Percentiles rank a stretch among this genome's conserved stretches.
phyloP scores from a whole-genome alignment of 129 eudicot species.

The Arctium minus region DNA sequence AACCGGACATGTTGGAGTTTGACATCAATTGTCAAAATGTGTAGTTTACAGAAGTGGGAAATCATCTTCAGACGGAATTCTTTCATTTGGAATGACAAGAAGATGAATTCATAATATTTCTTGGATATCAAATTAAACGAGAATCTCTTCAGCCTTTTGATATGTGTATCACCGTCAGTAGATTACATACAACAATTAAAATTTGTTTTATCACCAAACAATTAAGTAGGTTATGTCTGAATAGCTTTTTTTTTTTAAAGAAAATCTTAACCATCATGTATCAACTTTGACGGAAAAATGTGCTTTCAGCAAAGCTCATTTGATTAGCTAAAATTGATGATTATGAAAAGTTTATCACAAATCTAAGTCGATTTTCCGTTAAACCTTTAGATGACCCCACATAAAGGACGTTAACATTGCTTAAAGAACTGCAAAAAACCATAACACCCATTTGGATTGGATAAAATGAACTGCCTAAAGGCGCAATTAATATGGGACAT shows the following conservation, averaged over 20 bases:
- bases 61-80: background rate
- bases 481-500: background rate
- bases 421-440: background rate
- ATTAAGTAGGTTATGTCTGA: background rate
- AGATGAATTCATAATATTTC: background rate
- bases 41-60: background rate
- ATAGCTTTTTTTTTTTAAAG: background rate
- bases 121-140: background rate
- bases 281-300: background rate
- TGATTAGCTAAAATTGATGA: background rate
- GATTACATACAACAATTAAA: background rate
- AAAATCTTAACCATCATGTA: background rate
- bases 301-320: background rate
- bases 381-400: slow-evolving; percentile 1
- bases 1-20: background rate
- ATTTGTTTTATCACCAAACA: background rate
- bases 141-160: background rate
- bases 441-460: background rate
- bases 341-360: background rate
- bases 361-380: background rate
- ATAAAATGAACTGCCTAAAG: background rate
- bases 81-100: background rate
- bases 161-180: background rate
- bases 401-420: background rate
- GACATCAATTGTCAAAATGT: background rate